Conservation (phyloP, 2,329 filamentous ascomycete species). For the Colletotrichum tamarilloi region DNA sequence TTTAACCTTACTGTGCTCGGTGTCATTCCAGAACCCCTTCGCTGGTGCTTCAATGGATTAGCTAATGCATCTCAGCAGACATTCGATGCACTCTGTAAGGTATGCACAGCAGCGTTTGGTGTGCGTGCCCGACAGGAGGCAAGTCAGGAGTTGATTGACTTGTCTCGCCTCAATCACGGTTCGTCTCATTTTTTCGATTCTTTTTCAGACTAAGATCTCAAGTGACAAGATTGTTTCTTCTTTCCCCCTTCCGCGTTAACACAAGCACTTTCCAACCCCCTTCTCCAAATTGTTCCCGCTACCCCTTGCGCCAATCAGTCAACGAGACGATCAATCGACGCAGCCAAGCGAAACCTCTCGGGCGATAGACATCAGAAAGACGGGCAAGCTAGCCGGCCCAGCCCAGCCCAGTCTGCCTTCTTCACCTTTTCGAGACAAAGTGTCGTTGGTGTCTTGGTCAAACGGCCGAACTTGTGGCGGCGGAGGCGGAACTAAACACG, state of each 20-base stretch:
- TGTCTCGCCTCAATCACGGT: conserved; percentile 24
- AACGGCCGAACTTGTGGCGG: not conserved
- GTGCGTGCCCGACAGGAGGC: conserved; percentile 8
- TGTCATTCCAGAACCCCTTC: not conserved
- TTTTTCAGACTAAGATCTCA: not conserved
- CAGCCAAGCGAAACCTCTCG: not conserved
- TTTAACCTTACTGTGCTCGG: conserved; percentile 3
- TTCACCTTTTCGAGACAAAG: not conserved
- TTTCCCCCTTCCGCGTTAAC: not conserved
- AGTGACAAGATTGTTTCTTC: conserved; percentile 5
- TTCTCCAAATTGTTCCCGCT: conserved; percentile 8
- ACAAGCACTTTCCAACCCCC: not conserved
- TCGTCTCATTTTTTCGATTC: not conserved
- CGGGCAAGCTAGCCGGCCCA: too few relatives aligned
- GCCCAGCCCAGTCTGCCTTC: not conserved
- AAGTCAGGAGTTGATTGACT: conserved; percentile 30
- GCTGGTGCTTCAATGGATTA: not conserved
- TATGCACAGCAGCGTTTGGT: not conserved
- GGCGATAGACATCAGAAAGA: too few relatives aligned
- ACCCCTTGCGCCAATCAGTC: not conserved
- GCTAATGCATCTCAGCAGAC: not conserved
- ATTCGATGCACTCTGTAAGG: not conserved
- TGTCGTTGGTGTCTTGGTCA: not conserved
- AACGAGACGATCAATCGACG: not conserved
- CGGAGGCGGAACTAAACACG: not conserved